Conservation (phyloP, 352 stramenopile species). For the Pythium vanterpoolii region DNA sequence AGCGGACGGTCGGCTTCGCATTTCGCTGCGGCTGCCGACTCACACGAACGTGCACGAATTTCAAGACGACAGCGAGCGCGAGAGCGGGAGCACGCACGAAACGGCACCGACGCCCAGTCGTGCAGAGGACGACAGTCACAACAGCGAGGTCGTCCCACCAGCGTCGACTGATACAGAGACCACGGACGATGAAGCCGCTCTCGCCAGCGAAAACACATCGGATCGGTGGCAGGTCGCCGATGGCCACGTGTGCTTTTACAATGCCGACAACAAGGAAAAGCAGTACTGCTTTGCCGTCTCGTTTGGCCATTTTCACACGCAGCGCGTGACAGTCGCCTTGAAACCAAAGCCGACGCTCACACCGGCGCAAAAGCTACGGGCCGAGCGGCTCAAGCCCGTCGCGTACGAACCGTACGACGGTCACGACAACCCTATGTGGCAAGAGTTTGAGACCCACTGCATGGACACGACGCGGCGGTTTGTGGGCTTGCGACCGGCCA, state of each 20-base stretch:
- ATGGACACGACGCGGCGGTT: conserved; percentile 58
- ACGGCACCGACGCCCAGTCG: conserved; percentile 11
- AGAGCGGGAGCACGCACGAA: neutral
- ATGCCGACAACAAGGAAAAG: conserved; percentile 51
- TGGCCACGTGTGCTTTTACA: conserved; percentile 66
- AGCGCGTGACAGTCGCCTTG: conserved; percentile 39
- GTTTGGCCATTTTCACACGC: conserved; percentile 48
- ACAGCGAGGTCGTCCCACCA: neutral
- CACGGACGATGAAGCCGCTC: neutral
- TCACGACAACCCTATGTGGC: conserved; percentile 33
- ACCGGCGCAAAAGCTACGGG: conserved; percentile 9
- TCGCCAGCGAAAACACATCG: neutral
- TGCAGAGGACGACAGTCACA: neutral
- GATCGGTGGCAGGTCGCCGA: conserved; percentile 51
- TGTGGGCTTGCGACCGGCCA: conserved; percentile 35
- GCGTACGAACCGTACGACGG: conserved; percentile 52
- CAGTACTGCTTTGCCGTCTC: conserved; percentile 68
- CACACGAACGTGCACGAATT: conserved; percentile 21
- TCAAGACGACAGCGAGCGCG: conserved; percentile 4
- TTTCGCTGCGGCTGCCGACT: conserved; percentile 14
- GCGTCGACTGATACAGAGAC: neutral
- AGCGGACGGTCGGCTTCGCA: conserved; percentile 7
- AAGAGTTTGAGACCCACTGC: conserved; percentile 52
- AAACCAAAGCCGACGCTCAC: conserved; percentile 29
- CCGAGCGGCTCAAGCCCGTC: conserved; percentile 24